phyloP scores from a whole-genome alignment of 129 eudicot genomes.

The Artemisia argyi region DNA sequence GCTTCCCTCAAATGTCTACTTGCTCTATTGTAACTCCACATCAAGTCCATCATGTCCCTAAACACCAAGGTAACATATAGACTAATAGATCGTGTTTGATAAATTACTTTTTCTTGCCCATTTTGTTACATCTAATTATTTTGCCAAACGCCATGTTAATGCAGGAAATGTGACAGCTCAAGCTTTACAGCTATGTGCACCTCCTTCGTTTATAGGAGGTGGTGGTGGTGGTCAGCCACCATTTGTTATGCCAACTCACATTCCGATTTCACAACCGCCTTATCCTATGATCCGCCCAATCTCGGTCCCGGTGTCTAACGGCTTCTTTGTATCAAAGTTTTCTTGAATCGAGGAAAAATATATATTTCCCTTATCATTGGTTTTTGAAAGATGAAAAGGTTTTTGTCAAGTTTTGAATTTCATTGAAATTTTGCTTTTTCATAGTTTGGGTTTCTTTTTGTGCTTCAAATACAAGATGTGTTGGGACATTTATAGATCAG shows the following conservation, averaged over 20 bases:
- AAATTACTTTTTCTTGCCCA: background rate
- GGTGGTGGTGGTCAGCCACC: constrained; percentile 48
- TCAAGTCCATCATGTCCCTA: constrained; percentile 58
- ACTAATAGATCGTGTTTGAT: background rate
- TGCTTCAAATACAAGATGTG: constrained; percentile 30
- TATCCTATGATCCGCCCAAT: constrained; percentile 61
- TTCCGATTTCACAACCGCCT: constrained; percentile 61
- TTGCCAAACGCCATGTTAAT: background rate
- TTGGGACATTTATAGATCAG: background rate
- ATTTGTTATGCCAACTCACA: constrained; percentile 48
- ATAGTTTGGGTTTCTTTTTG: constrained; percentile 19
- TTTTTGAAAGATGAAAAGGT: constrained; percentile 20
- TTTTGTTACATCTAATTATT: background rate
- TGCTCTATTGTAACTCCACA: constrained; percentile 59
- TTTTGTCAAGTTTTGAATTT: constrained; percentile 35
- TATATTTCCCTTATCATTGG: background rate
- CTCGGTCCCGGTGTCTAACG: constrained; percentile 50
- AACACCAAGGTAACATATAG: constrained; percentile 70
- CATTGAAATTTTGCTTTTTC: background rate
- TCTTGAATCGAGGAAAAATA: constrained; percentile 31
- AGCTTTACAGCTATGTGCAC: constrained; percentile 50
- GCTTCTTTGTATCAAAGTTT: constrained; percentile 54
- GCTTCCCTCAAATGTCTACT: constrained; percentile 57
- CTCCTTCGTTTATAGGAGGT: constrained; percentile 46
- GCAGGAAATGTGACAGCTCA: constrained; percentile 63